Base-by-base conservation (phyloP, 129 eudicot species). In the Kitagawia praeruptora region DNA sequence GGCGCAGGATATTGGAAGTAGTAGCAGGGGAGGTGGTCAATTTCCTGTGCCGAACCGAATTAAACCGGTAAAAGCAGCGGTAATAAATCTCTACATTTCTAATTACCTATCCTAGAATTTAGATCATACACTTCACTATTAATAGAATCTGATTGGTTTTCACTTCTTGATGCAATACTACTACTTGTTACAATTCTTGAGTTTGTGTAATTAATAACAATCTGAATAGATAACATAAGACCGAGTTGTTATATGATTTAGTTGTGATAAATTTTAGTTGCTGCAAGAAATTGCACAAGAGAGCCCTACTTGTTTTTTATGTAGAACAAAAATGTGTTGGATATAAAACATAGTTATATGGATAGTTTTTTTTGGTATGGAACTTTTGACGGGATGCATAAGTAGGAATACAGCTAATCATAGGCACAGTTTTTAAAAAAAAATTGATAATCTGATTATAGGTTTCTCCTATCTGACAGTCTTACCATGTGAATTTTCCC, bases 11-110 rank as follows among this genome's bases (percentile, higher is more conserved):
- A n/a, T n/a, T n/a, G n/a, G n/a, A n/a, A n/a, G n/a, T n/a, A n/a
- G n/a, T n/a, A n/a, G n/a, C n/a, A n/a, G n/a, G n/a, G n/a, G n/a
- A n/a, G n/a, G n/a, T 28, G 83, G 79, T 73, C 87, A 80, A 75
- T 82, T 51, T 46, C 82, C 84, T 54, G 84, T 67, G 38, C 80
- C 54, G 41, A 87, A 85, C 77, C 87, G 81, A 72, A 77, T 80
- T 67, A 89, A 86, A 83, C 45, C 86, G 53, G 86, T 79, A 75
- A 77, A 87, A 77, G 85, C 81, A 74, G 76, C 78, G 86, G 90
- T 90, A 90, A 78, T n/a, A n/a, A n/a, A n/a, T n/a, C n/a, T n/a
- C n/a, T n/a, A n/a, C n/a, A n/a, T n/a, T n/a, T n/a, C n/a, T n/a
- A n/a, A n/a, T n/a, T n/a, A n/a, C n/a, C n/a, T n/a, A n/a, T n/a